Base-by-base conservation (phyloP, 2,329 filamentous ascomycete genomes). In the Sporothrix globosa region DNA sequence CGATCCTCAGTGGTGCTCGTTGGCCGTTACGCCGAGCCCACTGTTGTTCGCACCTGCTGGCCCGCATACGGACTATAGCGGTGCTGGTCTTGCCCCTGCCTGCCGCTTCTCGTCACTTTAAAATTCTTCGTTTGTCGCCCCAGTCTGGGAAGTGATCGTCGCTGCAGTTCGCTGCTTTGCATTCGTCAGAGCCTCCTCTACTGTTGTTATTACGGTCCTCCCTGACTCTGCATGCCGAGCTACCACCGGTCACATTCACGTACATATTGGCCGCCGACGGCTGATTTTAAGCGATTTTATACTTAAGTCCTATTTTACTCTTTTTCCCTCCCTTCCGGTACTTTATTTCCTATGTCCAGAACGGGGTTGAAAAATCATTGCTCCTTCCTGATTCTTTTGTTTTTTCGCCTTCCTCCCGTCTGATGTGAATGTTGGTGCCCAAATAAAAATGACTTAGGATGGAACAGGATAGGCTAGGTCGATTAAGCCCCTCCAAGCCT, bases 401-500 rank as follows among this genome's bases (percentile, higher is more conserved):
- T 63, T 30, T 63, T 34, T 34, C 27, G 4, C 13, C 41, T 41
- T 48, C 61, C 13, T 63, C 27, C 21, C 58, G 39, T 63, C 58
- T 46, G 24, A 30, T 65, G 41, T 48, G 19, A 21, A 67, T 53
- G 41, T 34, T 21, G 24, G 19, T 46, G 52, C 24, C 9, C 17
- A 34, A 61, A 34, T 34, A 48, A 27, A 27, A 9, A 48, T n/a
- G 34, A 4, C 6, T 21, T 54, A 3, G 54, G 6, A 53, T 63
- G 63, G 65, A 63, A 68, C 46, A 61, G 53, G 69, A 65, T 46
- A 67, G 69, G 63, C 52, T 50, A 30, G 19, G 44, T 65, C 63
- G 61, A 58, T 67, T 66, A 24, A 63, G 30, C 41, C 54, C 44
- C 63, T 56, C 44, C n/a, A n/a, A 68, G 52, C 54, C 67, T 69